Conservation (phyloP, 108 stramenopile species). For the Cylindrotheca closterium region DNA sequence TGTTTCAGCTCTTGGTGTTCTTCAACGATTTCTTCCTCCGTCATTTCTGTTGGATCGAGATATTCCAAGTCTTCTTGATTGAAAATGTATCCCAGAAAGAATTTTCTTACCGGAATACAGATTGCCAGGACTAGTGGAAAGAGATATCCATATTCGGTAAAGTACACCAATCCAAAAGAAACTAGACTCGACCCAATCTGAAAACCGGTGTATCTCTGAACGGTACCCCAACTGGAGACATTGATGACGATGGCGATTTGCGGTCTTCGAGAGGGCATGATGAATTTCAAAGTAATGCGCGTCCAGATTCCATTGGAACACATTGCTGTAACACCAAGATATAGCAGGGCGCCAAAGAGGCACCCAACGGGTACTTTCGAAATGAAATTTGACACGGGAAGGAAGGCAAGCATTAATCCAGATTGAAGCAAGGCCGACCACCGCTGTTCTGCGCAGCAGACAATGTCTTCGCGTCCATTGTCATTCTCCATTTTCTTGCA, state of each 20-base stretch:
- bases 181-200: slow-evolving; percentile 56
- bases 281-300: slow-evolving; percentile 53
- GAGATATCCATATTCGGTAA: slow-evolving; percentile 34
- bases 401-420: slow-evolving; percentile 40
- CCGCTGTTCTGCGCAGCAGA: slow-evolving; percentile 45
- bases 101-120: slow-evolving; percentile 38
- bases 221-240: slow-evolving; percentile 41
- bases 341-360: slow-evolving; percentile 81
- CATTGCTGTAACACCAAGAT: slow-evolving; percentile 72
- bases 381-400: slow-evolving; percentile 10
- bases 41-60: slow-evolving; percentile 38
- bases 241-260: slow-evolving; percentile 52
- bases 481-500: slow-evolving; percentile 30
- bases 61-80: slow-evolving; percentile 20
- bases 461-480: slow-evolving; percentile 38
- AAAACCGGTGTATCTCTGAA: slow-evolving; percentile 66
- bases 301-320: slow-evolving; percentile 86
- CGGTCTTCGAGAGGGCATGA: slow-evolving; percentile 47
- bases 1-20: slow-evolving; percentile 19
- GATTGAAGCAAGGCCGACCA: slow-evolving; percentile 48
- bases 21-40: slow-evolving; percentile 38
- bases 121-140: slow-evolving; percentile 31
- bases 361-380: slow-evolving; percentile 39
- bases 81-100: slow-evolving; percentile 31
- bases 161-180: slow-evolving; percentile 31